Base-by-base conservation (phyloP, 352 stramenopile species). In the Thalassiosira allenii region DNA sequence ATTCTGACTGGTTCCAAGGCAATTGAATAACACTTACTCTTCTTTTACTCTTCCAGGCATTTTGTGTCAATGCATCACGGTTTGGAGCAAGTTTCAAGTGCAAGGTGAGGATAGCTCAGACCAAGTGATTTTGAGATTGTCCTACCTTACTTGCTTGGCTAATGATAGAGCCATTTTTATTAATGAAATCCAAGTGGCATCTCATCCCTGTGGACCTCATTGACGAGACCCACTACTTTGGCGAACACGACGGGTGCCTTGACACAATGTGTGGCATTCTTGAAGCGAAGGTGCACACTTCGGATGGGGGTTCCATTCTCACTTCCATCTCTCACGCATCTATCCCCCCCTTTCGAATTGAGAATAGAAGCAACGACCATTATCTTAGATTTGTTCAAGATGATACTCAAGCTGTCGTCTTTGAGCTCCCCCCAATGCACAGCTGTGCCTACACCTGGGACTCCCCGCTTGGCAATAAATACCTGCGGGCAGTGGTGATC, bases 361-460 rank as follows among this genome's bases (percentile, higher is more conserved):
- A 90, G 56, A 90, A 90, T 40, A 66, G 80, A 37, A 83, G 53
- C 43, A 73, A 59, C 12, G 43, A 56, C 9, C 76, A 86, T 53
- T 69, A 72, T 51, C 6, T 89, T 56, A 71, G 78, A 72, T 78
- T 89, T 79, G 62, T 76, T 54, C 84, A 90, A 64, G 84, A 90
- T 57, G 84, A 88, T 53, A 41, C 66, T 23, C 64, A 88, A 47
- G 80, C 68, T 29, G 44, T 73, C 44, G 41, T 87, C 40, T 82
- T 90, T 59, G 75, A 88, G 43, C 79, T 90, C 11, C 75, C 65
- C 37, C 83, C 83, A 29, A 81, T 90, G 79, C 64, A 80, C 40
- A 85, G 70, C 51, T 84, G 59, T 70, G 75, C 58, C 12, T 90
- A 79, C 22, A 79, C 75, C 25, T 90, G 70, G 75, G 83, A 88